Conservation (phyloP, 495 filamentous ascomycete genomes). For the Aspergillus steynii region DNA sequence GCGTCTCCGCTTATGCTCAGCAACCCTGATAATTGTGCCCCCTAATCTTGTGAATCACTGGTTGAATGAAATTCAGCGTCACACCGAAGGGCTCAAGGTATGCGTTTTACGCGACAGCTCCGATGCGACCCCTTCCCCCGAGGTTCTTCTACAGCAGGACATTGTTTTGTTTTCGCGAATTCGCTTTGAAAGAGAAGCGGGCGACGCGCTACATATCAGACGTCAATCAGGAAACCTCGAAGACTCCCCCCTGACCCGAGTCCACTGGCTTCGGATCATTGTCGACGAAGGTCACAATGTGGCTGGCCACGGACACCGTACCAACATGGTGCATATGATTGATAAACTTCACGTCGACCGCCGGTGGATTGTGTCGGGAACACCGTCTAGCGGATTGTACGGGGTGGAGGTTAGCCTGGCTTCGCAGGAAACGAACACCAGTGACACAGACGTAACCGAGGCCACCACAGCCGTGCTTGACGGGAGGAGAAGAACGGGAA, state of each 20-base stretch:
- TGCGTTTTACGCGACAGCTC: constrained; percentile 53
- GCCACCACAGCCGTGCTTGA: constrained; percentile 32
- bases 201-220: constrained; percentile 33
- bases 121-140: constrained; percentile 57
- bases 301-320: constrained; percentile 57
- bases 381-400: constrained; percentile 78
- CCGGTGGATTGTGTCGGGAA: constrained; percentile 90
- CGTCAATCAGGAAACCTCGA: constrained; percentile 32
- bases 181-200: constrained; percentile 66
- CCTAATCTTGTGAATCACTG: constrained; percentile 57
- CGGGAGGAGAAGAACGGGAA: constrained; percentile 39
- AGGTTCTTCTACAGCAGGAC: constrained; percentile 68
- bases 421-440: constrained; percentile 44
- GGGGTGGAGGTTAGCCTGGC: constrained; percentile 68
- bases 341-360: constrained; percentile 68
- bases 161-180: constrained; percentile 74
- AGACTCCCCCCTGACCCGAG: constrained; percentile 62
- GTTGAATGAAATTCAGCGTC: constrained; percentile 61
- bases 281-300: constrained; percentile 91
- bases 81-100: constrained; percentile 67
- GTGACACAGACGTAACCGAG: constrained; percentile 36
- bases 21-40: constrained; percentile 60
- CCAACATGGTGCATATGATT: constrained; percentile 65
- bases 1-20: constrained; percentile 62
- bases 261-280: constrained; percentile 85